Conservation (phyloP, 352 stramenopile species). For the Globisporangium ultimum region DNA sequence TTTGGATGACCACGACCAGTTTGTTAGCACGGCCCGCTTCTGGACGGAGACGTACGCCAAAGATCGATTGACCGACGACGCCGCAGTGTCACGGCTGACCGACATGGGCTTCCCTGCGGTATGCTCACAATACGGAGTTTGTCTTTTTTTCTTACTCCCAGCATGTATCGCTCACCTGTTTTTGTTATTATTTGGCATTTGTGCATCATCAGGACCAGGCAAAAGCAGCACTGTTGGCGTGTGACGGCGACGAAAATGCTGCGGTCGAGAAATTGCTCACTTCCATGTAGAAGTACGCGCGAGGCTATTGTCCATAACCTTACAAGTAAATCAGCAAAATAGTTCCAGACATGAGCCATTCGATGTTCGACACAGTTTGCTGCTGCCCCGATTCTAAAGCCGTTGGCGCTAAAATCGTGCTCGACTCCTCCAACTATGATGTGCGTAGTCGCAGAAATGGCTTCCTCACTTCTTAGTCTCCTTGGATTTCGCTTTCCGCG, state of each 20-base stretch:
- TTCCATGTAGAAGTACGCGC: conserved; percentile 38
- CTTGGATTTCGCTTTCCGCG: conserved; percentile 47
- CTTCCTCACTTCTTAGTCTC: conserved; percentile 28
- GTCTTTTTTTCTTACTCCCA: neutral
- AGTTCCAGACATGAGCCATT: too few relatives aligned
- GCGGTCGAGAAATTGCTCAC: conserved; percentile 83
- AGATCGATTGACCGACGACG: conserved; percentile 50
- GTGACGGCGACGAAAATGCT: conserved; percentile 84
- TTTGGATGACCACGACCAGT: conserved; percentile 88
- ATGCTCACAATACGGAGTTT: conserved; percentile 2
- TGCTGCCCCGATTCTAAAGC: too few relatives aligned
- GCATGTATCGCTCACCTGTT: neutral
- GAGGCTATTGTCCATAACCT: too few relatives aligned
- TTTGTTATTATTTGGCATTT: neutral
- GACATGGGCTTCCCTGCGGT: conserved; percentile 88
- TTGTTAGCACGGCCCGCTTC: conserved; percentile 93
- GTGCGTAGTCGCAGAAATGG: too few relatives aligned
- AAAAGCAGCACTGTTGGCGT: conserved; percentile 55
- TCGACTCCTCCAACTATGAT: too few relatives aligned
- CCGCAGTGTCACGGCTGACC: conserved; percentile 62
- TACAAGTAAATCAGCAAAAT: too few relatives aligned
- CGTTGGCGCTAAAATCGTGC: too few relatives aligned
- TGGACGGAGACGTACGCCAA: conserved; percentile 96
- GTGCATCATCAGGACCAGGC: conserved; percentile 46
- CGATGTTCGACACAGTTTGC: too few relatives aligned